Percentiles rank a stretch among this genome's conserved stretches.
Conservation (phyloP, 495 filamentous ascomycete species). For the Zalerion maritima region DNA sequence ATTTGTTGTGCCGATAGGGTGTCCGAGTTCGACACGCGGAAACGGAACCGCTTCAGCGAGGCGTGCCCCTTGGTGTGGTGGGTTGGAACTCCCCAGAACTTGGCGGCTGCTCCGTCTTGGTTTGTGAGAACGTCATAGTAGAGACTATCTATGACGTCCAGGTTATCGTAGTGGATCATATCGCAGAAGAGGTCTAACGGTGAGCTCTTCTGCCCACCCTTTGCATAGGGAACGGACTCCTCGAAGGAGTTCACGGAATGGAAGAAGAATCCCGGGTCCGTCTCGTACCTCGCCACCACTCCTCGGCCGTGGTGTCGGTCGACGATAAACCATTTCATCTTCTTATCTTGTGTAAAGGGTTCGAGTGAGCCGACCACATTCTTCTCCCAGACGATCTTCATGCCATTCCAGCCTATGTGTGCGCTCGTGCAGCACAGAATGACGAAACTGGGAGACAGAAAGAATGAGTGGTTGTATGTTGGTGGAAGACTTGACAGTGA, state of each 20-base stretch:
- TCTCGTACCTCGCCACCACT: constrained; percentile 44
- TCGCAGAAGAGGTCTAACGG: constrained; percentile 47
- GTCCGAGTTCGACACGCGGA: constrained; percentile 30
- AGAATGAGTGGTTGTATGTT: constrained; percentile 64
- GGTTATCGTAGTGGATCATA: constrained; percentile 36
- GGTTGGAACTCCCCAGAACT: constrained; percentile 17
- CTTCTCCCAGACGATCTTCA: constrained; percentile 35
- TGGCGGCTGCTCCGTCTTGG: constrained; percentile 9
- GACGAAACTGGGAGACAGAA: constrained; percentile 48
- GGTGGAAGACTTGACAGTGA: constrained; percentile 23
- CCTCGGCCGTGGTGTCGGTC: constrained; percentile 40
- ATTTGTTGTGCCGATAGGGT: constrained; percentile 3
- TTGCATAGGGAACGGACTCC: constrained; percentile 20
- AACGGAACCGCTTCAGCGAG: constrained; percentile 30
- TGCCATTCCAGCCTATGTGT: constrained; percentile 30
- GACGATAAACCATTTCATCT: constrained; percentile 53
- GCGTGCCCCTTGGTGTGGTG: constrained; percentile 19
- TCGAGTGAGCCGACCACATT: constrained; percentile 44
- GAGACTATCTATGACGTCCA: constrained; percentile 38
- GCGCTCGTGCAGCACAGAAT: constrained; percentile 48
- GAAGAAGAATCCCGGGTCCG: constrained; percentile 54
- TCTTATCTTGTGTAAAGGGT: constrained; percentile 31
- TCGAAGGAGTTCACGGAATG: constrained; percentile 66
- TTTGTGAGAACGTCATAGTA: constrained; percentile 46
- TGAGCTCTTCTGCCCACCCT: constrained; percentile 13